These are phyloP conservation scores for Hyaloscypha finlandica DNA, from an alignment of 495 filamentous ascomycete species.

Conservation along the genomic window DNA sequence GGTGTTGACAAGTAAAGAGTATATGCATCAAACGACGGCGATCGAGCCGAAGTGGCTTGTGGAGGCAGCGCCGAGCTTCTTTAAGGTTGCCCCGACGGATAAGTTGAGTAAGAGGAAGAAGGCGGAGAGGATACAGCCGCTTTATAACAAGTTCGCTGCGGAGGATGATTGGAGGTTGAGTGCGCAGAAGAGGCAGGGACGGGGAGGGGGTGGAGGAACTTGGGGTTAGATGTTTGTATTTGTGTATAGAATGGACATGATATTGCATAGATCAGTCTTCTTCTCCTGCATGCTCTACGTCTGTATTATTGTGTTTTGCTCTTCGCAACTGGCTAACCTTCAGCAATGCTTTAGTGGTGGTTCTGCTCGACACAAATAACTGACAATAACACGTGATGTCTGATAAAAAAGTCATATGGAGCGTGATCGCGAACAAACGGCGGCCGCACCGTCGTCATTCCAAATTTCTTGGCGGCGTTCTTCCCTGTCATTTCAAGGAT, in stretches of 20 bases:
- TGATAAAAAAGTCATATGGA: no score
- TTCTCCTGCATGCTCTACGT: no score
- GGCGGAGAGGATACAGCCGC: constrained; percentile 89
- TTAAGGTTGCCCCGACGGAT: constrained; percentile 93
- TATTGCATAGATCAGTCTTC: no score
- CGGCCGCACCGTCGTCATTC: neutral
- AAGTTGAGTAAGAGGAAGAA: constrained; percentile 88
- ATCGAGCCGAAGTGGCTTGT: constrained; percentile 94
- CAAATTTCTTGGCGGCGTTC: neutral
- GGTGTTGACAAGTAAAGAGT: constrained; percentile 93
- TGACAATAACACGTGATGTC: no score
- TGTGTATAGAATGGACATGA: neutral
- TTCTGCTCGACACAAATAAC: no score
- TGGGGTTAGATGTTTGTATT: constrained; percentile 66
- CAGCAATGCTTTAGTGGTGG: no score
- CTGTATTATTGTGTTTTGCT: no score
- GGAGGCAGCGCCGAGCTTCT: constrained; percentile 94
- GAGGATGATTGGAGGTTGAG: constrained; percentile 94
- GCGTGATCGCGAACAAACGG: no score
- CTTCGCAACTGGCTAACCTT: no score
- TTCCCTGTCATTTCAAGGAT: neutral
- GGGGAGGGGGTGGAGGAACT: constrained; percentile 86
- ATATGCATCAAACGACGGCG: constrained; percentile 89
- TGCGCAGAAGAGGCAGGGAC: constrained; percentile 82
- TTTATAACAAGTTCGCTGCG: constrained; percentile 87